Conservation (phyloP, 106 monocot genomes). For the Iris macrosiphon region DNA sequence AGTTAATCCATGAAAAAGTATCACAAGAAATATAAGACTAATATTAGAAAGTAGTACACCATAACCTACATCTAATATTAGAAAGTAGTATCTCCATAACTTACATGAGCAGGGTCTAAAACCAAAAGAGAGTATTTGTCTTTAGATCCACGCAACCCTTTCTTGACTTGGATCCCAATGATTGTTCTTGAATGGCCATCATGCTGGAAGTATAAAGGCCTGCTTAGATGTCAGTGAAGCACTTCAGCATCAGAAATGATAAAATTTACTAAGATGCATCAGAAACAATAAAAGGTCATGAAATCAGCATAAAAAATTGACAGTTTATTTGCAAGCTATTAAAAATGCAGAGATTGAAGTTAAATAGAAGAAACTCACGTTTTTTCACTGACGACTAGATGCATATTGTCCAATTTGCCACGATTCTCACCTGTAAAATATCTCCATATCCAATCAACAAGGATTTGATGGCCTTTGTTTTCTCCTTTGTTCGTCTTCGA, state of each 20-base stretch:
- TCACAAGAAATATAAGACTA: background rate
- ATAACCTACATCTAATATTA: too few species aligned
- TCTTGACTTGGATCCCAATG: slow-evolving; percentile 80
- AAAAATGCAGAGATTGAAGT: background rate
- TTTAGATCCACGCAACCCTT: slow-evolving; percentile 25
- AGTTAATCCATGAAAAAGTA: background rate
- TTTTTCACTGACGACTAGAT: slow-evolving; percentile 56
- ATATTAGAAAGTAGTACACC: too few species aligned
- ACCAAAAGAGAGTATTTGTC: slow-evolving; percentile 62
- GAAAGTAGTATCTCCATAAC: too few species aligned
- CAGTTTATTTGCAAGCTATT: background rate
- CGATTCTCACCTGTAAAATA: slow-evolving; percentile 44
- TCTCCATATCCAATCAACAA: slow-evolving; percentile 92
- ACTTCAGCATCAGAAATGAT: slow-evolving; percentile 2
- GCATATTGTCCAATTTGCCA: slow-evolving; percentile 16
- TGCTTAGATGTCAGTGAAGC: slow-evolving; percentile 19
- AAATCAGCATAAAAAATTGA: background rate
- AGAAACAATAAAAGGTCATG: background rate
- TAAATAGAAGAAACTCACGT: slow-evolving; percentile 49
- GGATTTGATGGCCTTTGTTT: slow-evolving; percentile 39
- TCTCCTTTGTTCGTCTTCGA: slow-evolving; percentile 16
- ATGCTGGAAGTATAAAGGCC: slow-evolving; percentile 97
- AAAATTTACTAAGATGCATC: background rate
- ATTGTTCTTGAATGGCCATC: slow-evolving; percentile 96
- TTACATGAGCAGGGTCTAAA: slow-evolving; percentile 88